phyloP scores from a whole-genome alignment of 768 basidiomycete genomes.

The Rhizopogon vesiculosus region DNA sequence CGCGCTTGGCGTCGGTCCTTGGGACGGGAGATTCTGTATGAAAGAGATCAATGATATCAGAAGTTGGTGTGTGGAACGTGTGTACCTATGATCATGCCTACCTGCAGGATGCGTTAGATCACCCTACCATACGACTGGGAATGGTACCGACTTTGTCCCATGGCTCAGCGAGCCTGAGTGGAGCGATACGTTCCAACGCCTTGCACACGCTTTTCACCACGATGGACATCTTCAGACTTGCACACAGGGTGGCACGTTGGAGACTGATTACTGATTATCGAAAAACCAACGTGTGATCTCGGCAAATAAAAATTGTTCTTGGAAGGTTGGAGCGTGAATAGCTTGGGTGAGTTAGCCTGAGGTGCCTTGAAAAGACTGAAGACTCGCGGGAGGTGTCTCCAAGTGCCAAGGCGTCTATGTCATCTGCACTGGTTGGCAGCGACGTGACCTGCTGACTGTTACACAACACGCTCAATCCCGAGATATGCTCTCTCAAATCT shows the following conservation, averaged over 20 bases:
- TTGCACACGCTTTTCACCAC: conserved; percentile 45
- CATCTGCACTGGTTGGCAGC: background rate
- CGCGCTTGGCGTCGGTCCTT: conserved; percentile 39
- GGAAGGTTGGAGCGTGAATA: background rate
- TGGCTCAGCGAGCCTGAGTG: conserved; percentile 76
- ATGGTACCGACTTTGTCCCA: conserved; percentile 86
- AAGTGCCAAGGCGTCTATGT: background rate
- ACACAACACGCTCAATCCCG: background rate
- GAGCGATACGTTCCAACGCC: conserved; percentile 83
- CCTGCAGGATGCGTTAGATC: conserved; percentile 33
- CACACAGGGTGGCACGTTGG: background rate
- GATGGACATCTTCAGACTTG: conserved; percentile 3
- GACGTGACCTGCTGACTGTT: background rate
- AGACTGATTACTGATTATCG: background rate
- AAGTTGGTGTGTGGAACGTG: conserved; percentile 9
- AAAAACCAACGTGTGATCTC: background rate
- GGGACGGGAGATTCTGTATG: conserved; percentile 48
- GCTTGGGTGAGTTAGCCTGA: background rate
- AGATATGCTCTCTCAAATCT: conserved; percentile 4
- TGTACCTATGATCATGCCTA: conserved; percentile 70
- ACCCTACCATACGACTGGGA: conserved; percentile 3
- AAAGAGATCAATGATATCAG: conserved; percentile 1
- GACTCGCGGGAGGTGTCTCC: background rate
- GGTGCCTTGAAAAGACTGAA: background rate
- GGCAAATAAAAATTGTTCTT: background rate